Conservation (phyloP, 768 basidiomycete species). For the Strobilomyces confusus region DNA sequence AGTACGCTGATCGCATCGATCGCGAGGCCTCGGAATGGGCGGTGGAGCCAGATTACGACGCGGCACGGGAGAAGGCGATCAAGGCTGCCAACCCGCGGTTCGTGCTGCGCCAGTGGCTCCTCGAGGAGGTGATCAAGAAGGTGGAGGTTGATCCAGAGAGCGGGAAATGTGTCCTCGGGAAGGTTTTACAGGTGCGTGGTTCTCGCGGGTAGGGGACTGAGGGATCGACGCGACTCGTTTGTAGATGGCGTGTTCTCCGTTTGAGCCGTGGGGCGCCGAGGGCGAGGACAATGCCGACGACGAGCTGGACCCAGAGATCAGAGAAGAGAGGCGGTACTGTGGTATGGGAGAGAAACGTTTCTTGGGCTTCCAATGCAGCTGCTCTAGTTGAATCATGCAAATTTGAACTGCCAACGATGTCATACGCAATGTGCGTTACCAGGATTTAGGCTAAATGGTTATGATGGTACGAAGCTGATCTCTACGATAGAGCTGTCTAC, state of each 20-base stretch:
- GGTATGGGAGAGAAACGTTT: conserved; percentile 69
- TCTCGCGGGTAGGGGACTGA: not conserved
- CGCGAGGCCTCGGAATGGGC: conserved; percentile 48
- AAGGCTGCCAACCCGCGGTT: conserved; percentile 81
- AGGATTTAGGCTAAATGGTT: not conserved
- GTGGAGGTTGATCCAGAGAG: conserved; percentile 62
- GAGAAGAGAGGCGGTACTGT: conserved; percentile 73
- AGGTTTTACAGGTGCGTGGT: conserved; percentile 70
- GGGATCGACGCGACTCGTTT: not conserved
- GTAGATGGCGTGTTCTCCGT: conserved; percentile 86
- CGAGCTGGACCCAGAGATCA: conserved; percentile 42
- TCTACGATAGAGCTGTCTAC: too few species aligned
- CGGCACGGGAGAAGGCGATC: conserved; percentile 47
- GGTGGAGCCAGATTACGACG: conserved; percentile 37
- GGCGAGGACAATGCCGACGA: conserved; percentile 41
- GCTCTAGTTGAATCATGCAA: conserved; percentile 59
- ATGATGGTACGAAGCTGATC: too few species aligned
- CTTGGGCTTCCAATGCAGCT: conserved; percentile 92
- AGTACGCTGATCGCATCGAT: conserved; percentile 56
- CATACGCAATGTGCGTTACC: not conserved
- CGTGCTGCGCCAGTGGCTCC: conserved; percentile 90
- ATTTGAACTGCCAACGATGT: not conserved
- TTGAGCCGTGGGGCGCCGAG: conserved; percentile 84
- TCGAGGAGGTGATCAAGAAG: conserved; percentile 85
- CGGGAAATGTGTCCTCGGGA: conserved; percentile 67